Evolutionary conservation across 2,329 filamentous ascomycete species (phyloP).

Genomic region (Blastomyces silverae): DNA sequence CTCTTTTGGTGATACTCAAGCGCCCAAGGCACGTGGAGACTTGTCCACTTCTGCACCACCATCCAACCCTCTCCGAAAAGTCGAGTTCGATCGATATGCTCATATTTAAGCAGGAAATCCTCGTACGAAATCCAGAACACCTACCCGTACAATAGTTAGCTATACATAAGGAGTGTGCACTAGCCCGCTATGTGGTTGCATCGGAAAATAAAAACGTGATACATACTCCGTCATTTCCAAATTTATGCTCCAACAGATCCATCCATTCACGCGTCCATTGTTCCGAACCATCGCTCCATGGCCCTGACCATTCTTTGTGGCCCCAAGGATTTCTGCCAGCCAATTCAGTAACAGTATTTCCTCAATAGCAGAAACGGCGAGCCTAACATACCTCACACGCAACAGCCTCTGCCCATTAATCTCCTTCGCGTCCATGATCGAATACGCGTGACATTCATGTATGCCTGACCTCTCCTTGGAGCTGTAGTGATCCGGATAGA

Average conservation of each 20-base stretch:
- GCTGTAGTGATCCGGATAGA: conserved; percentile 32
- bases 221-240: conserved; percentile 63
- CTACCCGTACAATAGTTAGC: conserved; percentile 19
- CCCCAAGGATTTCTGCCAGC: conserved; percentile 69
- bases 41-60: conserved; percentile 56
- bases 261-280: conserved; percentile 80
- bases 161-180: neutral
- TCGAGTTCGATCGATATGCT: conserved; percentile 55
- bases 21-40: conserved; percentile 54
- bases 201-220: conserved; percentile 10
- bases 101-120: conserved; percentile 53
- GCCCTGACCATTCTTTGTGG: conserved; percentile 69
- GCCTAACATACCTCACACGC: conserved; percentile 47
- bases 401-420: conserved; percentile 58
- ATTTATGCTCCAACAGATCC: conserved; percentile 62
- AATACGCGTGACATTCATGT: conserved; percentile 49
- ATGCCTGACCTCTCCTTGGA: conserved; percentile 40
- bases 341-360: neutral
- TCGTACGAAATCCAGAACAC: conserved; percentile 57
- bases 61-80: conserved; percentile 56
- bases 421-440: conserved; percentile 55
- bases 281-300: conserved; percentile 75
- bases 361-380: conserved; percentile 10
- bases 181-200: no score
- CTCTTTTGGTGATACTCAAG: conserved; percentile 56